Evolutionary conservation across 257 asterid species (phyloP).

Genomic region (Leptodermis oblonga): DNA sequence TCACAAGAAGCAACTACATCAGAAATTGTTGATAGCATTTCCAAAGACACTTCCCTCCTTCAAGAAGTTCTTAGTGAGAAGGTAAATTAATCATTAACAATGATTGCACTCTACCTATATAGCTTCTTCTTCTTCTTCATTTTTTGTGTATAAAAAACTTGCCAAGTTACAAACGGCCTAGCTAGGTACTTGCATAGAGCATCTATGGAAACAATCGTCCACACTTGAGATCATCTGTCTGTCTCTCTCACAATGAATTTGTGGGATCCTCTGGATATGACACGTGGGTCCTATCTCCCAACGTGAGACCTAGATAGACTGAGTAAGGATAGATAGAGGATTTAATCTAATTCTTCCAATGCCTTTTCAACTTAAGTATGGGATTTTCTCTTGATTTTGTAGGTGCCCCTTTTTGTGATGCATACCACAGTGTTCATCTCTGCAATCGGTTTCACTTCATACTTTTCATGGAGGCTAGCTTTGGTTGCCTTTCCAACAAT

Average conservation of each 20-base stretch:
- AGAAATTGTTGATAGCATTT: constrained; percentile 69
- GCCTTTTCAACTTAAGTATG: too few species aligned
- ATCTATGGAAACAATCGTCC: too few species aligned
- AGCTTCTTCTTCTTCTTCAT: background rate
- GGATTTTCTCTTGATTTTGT: background rate
- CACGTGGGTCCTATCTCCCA: too few species aligned
- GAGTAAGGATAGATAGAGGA: too few species aligned
- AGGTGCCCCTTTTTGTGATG: constrained; percentile 81
- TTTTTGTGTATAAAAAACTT: too few species aligned
- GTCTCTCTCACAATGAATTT: background rate
- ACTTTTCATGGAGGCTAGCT: constrained; percentile 72
- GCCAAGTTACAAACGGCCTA: too few species aligned
- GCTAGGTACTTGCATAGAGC: too few species aligned
- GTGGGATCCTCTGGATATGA: too few species aligned
- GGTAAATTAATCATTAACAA: constrained; percentile 32
- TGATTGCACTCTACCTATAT: background rate
- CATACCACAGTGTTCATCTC: constrained; percentile 66
- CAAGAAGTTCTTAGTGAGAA: constrained; percentile 90
- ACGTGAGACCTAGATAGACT: too few species aligned
- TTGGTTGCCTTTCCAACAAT: constrained; percentile 71
- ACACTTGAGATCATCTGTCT: too few species aligned
- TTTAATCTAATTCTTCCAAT: too few species aligned
- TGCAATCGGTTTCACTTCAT: constrained; percentile 58
- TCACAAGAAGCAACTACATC: constrained; percentile 85
- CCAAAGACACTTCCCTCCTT: constrained; percentile 73